Conservation (phyloP, 768 basidiomycete species). For the Tylopilus subfusipes region DNA sequence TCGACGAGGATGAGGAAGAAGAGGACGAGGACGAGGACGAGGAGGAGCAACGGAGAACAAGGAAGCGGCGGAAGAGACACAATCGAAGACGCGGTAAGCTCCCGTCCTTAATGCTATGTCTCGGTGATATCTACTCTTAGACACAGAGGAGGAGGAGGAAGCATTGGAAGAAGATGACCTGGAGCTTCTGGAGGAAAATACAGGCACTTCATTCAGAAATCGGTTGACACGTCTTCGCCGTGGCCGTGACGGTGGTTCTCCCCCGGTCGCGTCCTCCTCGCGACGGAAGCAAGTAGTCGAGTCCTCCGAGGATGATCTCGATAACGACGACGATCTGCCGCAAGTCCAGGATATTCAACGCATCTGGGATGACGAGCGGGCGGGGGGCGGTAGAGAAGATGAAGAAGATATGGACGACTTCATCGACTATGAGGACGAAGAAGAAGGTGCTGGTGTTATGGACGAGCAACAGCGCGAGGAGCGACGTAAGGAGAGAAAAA, state of each 20-base stretch:
- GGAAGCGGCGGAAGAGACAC: slow-evolving; percentile 65
- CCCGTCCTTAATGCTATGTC: slow-evolving; percentile 6
- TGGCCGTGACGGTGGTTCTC: slow-evolving; percentile 68
- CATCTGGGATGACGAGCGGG: slow-evolving; percentile 77
- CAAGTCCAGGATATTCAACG: slow-evolving; percentile 59
- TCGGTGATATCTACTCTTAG: slow-evolving; percentile 8
- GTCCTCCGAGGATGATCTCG: slow-evolving; percentile 76
- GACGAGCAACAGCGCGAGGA: slow-evolving; percentile 77
- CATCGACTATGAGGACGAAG: slow-evolving; percentile 75
- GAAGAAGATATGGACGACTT: slow-evolving; percentile 71
- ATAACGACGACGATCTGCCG: slow-evolving; percentile 48
- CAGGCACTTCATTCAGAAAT: slow-evolving; percentile 73
- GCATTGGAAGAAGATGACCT: slow-evolving; percentile 84
- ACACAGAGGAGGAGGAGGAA: slow-evolving; percentile 52
- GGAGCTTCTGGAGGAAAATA: slow-evolving; percentile 81
- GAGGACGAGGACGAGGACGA: slow-evolving; percentile 66
- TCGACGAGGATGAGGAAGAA: slow-evolving; percentile 89
- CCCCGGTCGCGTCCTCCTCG: slow-evolving; percentile 58
- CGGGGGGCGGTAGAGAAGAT: slow-evolving; percentile 43
- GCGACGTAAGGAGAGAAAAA: slow-evolving; percentile 60
- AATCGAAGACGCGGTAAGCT: slow-evolving; percentile 52
- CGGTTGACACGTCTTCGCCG: slow-evolving; percentile 74
- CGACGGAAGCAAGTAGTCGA: slow-evolving; percentile 58
- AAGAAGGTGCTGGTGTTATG: slow-evolving; percentile 76
- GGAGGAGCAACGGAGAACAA: slow-evolving; percentile 50